Conservation (phyloP, 2,329 filamentous ascomycete genomes). For the Aspergillus sp. region DNA sequence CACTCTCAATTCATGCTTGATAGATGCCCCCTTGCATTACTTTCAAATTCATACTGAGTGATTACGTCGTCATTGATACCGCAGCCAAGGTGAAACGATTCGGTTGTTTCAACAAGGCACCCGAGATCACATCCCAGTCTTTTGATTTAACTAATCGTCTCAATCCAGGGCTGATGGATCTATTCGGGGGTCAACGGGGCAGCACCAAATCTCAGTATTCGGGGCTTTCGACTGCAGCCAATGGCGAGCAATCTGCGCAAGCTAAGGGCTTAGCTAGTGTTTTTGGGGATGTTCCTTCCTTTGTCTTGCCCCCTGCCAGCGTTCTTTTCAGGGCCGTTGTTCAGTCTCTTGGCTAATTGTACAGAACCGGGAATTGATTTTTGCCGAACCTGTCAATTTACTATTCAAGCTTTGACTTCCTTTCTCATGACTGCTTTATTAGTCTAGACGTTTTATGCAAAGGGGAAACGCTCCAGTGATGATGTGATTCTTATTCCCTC, state of each 20-base stretch:
- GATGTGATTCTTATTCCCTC: too few species aligned
- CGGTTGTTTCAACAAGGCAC: slow-evolving; percentile 19
- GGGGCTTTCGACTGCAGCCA: background rate
- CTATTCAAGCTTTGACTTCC: too few species aligned
- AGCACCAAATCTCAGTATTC: background rate
- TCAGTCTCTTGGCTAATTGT: slow-evolving; percentile 15
- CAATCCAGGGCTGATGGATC: slow-evolving; percentile 27
- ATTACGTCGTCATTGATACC: slow-evolving; percentile 73
- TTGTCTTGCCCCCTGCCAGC: slow-evolving; percentile 32
- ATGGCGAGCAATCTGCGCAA: slow-evolving; percentile 15
- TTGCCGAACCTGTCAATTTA: too few species aligned
- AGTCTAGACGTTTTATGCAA: too few species aligned
- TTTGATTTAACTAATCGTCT: slow-evolving; percentile 18
- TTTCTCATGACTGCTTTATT: too few species aligned
- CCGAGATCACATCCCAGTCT: slow-evolving; percentile 18
- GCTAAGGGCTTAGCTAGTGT: slow-evolving; percentile 27
- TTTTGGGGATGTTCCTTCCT: slow-evolving; percentile 34
- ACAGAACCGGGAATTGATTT: too few species aligned
- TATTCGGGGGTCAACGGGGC: slow-evolving; percentile 22
- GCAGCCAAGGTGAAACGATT: slow-evolving; percentile 62
- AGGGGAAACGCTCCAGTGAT: too few species aligned
- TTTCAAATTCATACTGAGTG: slow-evolving; percentile 60
- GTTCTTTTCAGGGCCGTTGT: slow-evolving; percentile 36
- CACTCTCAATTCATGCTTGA: slow-evolving; percentile 53
- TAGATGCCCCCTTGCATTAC: slow-evolving; percentile 60